Evolutionary conservation across 1,139 yeast genomes (phyloP), one percentile per base, ranked within the genome.

Genomic region (Magnusiomyces fungicola): DNA sequence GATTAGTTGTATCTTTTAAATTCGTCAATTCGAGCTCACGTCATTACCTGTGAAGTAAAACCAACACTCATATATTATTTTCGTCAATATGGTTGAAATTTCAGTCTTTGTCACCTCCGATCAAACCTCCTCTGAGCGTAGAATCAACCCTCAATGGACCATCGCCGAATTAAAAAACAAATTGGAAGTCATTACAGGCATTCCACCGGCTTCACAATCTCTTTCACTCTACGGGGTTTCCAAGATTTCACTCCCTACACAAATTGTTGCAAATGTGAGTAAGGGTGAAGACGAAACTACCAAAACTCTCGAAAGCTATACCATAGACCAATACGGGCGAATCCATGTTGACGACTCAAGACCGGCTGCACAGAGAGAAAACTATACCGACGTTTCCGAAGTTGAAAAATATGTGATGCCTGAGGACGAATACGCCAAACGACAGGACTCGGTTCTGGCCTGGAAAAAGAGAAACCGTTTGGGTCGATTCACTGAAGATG

Each of bases 161-260:
- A 55, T 87, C 33, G 65, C 65, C 3, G 70, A 79, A 55, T 71
- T 89, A 51, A 78, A 81, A 57, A 61, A 69, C 37, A 74, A 78
- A 54, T 65, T 89, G 19, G 94, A 86, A 60, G 74, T 73, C 23
- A 76, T 87, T 53, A 88, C 96, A 0, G 97, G 97, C 1, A 78
- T 90, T 41, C 79, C 82, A 3, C 86, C 88, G 0, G 51, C 62
- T 23, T 69, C 64, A 54, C 95, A 86, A 64, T 67, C 69, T 23
- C 66, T 86, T 24, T 72, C 71, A 46, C 65, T 80, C 48, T 79
- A 76, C 57, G 72, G 75, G 1, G 59, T 71, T 1, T 63, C 43
- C 18, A 25, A 16, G 16, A 21, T 40, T n/a, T 58, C 62, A 10
- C 53, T 64, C n/a, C 48, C 56, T 14, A 30, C 49, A 2, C 53